Conservation (phyloP, 345 rosid species). For the Rhodomyrtus tomentosa region DNA sequence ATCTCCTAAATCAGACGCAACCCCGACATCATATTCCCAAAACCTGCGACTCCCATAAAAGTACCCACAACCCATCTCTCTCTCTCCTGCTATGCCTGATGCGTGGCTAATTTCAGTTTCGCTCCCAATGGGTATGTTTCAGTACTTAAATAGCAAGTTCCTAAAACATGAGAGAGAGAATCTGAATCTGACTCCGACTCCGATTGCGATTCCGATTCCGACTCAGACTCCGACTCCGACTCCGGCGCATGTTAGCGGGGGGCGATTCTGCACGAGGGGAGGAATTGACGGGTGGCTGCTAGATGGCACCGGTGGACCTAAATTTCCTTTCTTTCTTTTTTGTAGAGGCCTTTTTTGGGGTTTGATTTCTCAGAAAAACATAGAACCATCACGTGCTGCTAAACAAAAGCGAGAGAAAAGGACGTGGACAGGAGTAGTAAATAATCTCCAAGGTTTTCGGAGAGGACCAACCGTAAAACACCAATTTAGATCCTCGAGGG, state of each 20-base stretch:
- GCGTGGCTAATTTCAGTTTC: not conserved
- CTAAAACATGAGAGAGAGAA: not conserved
- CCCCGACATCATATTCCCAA: constrained; percentile 66
- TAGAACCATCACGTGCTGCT: not conserved
- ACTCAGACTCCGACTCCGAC: not conserved
- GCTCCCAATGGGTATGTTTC: constrained; percentile 1
- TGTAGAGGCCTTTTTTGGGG: not conserved
- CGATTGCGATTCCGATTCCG: not conserved
- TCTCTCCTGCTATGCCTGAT: not conserved
- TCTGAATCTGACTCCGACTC: not conserved
- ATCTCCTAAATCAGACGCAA: constrained; percentile 15
- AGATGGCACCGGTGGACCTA: constrained; percentile 5
- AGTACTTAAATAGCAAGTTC: not conserved
- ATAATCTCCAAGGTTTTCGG: constrained; percentile 25
- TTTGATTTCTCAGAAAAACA: not conserved
- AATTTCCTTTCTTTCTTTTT: not conserved
- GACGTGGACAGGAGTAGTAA: not conserved
- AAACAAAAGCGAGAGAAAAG: not conserved
- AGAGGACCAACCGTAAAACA: not conserved
- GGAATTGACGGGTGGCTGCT: not conserved
- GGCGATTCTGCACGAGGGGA: not conserved
- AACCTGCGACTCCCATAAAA: constrained; percentile 36
- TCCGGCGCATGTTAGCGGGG: constrained; percentile 10
- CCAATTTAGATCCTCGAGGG: not conserved
- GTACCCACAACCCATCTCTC: not conserved